A percentile compares a stretch with the other conserved stretches of the same genome.
Evolutionary conservation across 371 early-diverging fungal genomes (phyloP).

Genomic region (Funneliformis caledonium): DNA sequence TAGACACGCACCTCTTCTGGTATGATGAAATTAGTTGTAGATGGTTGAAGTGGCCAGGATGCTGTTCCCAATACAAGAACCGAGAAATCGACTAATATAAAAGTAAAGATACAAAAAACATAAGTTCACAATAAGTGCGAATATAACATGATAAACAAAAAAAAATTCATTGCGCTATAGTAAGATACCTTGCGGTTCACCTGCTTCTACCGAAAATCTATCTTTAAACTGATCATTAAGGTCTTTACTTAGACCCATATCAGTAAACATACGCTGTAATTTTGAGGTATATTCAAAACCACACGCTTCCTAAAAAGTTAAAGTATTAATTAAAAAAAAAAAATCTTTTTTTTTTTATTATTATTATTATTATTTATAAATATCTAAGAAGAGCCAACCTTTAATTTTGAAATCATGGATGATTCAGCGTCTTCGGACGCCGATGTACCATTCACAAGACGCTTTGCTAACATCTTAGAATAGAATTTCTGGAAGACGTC

Average conservation of each 20-base stretch:
- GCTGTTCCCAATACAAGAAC: constrained; percentile 85
- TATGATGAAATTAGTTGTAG: constrained; percentile 77
- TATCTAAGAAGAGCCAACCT: constrained; percentile 46
- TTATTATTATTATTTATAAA: constrained; percentile 10
- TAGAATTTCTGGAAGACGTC: constrained; percentile 96
- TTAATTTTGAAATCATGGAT: constrained; percentile 81
- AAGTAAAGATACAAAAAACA: not conserved
- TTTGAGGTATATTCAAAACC: constrained; percentile 93
- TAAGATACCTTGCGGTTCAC: not conserved
- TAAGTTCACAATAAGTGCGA: not conserved
- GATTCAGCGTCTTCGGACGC: constrained; percentile 85
- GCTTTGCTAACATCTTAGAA: constrained; percentile 84
- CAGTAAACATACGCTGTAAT: constrained; percentile 91
- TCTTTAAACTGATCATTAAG: constrained; percentile 75
- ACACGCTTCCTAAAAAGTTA: constrained; percentile 72
- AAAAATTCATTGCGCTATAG: too few species aligned
- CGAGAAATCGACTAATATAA: constrained; percentile 75
- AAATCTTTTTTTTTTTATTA: constrained; percentile 43
- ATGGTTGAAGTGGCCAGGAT: constrained; percentile 89
- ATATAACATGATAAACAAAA: not conserved
- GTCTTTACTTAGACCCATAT: constrained; percentile 86
- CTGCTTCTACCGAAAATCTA: constrained; percentile 27
- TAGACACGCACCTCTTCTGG: constrained; percentile 70
- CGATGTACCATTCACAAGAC: constrained; percentile 81
- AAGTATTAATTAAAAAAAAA: constrained; percentile 27